phyloP scores from a whole-genome alignment of 2,329 filamentous ascomycete genomes.

The Orbilia quercus region DNA sequence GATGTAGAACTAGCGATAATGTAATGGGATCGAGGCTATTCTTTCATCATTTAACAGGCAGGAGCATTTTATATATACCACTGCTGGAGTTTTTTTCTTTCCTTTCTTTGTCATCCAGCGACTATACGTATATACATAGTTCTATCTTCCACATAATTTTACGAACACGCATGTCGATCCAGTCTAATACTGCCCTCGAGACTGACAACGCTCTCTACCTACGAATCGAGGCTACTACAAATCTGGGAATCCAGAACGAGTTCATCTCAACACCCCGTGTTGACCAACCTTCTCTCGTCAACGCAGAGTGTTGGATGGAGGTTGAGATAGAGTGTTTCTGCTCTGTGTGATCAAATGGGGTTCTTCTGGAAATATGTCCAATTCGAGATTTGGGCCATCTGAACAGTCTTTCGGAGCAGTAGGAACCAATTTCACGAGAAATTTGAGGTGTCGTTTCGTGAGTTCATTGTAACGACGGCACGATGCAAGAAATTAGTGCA shows the following conservation, averaged over 20 bases:
- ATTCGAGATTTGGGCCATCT: no score
- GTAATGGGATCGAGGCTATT: slow-evolving; percentile 16
- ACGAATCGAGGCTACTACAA: no score
- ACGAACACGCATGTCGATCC: background rate
- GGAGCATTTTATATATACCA: background rate
- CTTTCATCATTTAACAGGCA: background rate
- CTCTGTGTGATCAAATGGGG: slow-evolving; percentile 24
- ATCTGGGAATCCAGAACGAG: no score
- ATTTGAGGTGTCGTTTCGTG: no score
- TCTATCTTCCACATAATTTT: slow-evolving; percentile 2
- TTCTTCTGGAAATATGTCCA: background rate
- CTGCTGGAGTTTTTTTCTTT: slow-evolving; percentile 9
- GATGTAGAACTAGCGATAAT: background rate
- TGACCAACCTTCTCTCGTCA: slow-evolving; percentile 17
- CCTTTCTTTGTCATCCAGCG: slow-evolving; percentile 16
- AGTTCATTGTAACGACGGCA: no score
- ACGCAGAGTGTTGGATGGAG: slow-evolving; percentile 45
- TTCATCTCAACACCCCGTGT: slow-evolving; percentile 32
- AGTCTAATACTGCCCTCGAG: no score
- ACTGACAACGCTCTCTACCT: no score
- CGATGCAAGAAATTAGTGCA: no score
- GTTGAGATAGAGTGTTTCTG: slow-evolving; percentile 42
- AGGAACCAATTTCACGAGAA: no score
- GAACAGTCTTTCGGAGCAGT: no score
- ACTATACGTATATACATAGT: slow-evolving; percentile 25